Base-by-base conservation (phyloP, 768 basidiomycete species). In the Mycena filopes region DNA sequence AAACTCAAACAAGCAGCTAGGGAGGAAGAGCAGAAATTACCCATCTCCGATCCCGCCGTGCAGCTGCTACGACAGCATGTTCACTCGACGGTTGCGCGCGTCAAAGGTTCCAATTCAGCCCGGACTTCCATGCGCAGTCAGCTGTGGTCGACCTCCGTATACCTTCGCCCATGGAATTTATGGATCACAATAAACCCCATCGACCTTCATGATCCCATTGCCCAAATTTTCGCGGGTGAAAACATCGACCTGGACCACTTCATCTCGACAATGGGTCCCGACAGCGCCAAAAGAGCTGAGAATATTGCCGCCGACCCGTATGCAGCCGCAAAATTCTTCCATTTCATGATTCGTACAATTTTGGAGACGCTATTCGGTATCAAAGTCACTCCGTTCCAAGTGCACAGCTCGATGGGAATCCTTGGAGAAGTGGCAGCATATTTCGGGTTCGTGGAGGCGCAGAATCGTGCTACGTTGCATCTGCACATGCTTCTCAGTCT, bases 121-220 rank as follows among this genome's bases (percentile, higher is more conserved):
- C 29, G 68, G 0, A 47, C 58, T 6, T 38, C 45, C 1, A 18
- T 74, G 2, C 65, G 76, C 0, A 70, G 67, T 3, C 20, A 51
- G 18, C 3, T 36, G 2, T 36, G 31, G 33, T 51, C 49, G 3
- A 51, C 49, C 0, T 10, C 49, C 1, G 21, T 23, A 7, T 51
- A 21, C 5, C 8, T 7, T 23, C n/a, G n/a, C 1, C 78, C 82
- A 18, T 76, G 77, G 1, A 66, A 61, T 6, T 31, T 83, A 0
- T 84, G 82, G 82, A 65, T 82, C 0, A 84, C 81, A 0, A 79
- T 84, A 3, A 84, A 83, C 62, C 81, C 79, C 1, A 56, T 61
- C 0, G 81, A 84, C 65, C 53, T 77, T 0, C 76, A 81, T 36
- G 81, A 84, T 64, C 83, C 83, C 0, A 75, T 84, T 26, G 77